Percentiles rank a stretch among this genome's conserved stretches.
phyloP scores from a whole-genome alignment of 2,329 filamentous ascomycete species.

The Escovopsis sp. region DNA sequence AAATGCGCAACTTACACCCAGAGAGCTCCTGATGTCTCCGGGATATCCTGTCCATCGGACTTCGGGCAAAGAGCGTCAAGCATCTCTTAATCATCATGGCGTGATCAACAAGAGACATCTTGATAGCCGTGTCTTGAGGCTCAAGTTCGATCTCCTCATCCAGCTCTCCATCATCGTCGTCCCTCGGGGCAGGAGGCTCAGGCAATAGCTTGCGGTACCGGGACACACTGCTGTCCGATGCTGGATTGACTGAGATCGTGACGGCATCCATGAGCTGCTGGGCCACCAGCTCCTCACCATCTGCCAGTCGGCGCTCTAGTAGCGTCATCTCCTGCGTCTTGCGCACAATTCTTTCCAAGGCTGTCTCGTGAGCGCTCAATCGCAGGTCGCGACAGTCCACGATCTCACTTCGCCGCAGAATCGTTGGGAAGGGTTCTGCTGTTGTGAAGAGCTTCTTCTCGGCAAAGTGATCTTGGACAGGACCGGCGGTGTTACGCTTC shows the following conservation, averaged over 20 bases:
- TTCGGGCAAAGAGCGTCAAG: slow-evolving; percentile 51
- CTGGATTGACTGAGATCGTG: slow-evolving; percentile 58
- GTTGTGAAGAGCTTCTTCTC: slow-evolving; percentile 79
- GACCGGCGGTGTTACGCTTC: slow-evolving; percentile 52
- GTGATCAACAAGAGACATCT: slow-evolving; percentile 77
- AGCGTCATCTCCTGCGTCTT: slow-evolving; percentile 75
- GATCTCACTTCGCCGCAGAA: slow-evolving; percentile 76
- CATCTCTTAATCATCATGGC: slow-evolving; percentile 77
- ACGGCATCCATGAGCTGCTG: slow-evolving; percentile 60
- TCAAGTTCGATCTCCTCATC: slow-evolving; percentile 30
- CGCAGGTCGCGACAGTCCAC: slow-evolving; percentile 49
- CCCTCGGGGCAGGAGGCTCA: slow-evolving; percentile 22
- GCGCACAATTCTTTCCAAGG: slow-evolving; percentile 73
- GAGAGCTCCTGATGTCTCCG: slow-evolving; percentile 44
- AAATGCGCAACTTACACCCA: slow-evolving; percentile 36
- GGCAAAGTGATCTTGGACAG: slow-evolving; percentile 57
- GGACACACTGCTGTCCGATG: slow-evolving; percentile 61
- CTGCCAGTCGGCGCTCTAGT: slow-evolving; percentile 58
- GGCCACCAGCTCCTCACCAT: slow-evolving; percentile 56
- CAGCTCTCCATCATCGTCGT: slow-evolving; percentile 24
- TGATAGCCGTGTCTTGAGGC: slow-evolving; percentile 61
- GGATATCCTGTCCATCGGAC: slow-evolving; percentile 42
- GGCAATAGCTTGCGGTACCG: slow-evolving; percentile 64
- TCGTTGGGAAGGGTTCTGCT: slow-evolving; percentile 78
- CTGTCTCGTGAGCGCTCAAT: slow-evolving; percentile 68